Percentiles rank a stretch among this genome's conserved stretches.
Conservation (phyloP, 2,329 filamentous ascomycete genomes). For the Aphanoascus verrucosus region DNA sequence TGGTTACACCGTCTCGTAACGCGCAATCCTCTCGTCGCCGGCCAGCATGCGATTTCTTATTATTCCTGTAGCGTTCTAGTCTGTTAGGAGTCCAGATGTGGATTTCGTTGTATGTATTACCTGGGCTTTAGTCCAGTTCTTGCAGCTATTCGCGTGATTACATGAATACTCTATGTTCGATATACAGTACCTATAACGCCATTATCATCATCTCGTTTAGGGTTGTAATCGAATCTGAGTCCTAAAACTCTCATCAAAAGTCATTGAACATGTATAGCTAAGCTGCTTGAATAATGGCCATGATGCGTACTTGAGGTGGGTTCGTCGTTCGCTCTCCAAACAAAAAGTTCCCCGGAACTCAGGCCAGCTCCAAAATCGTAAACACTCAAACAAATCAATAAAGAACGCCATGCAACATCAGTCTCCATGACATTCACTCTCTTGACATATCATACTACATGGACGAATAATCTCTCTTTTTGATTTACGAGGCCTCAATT, state of each 20-base stretch:
- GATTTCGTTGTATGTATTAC: too few relatives aligned
- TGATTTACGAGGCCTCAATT: background rate
- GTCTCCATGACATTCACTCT: background rate
- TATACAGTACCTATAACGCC: too few relatives aligned
- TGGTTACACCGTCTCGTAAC: too few relatives aligned
- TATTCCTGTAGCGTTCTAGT: too few relatives aligned
- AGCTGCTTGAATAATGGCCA: background rate
- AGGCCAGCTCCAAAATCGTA: background rate
- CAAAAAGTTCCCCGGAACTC: background rate
- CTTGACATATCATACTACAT: background rate
- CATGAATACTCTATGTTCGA: too few relatives aligned
- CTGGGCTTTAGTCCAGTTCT: too few relatives aligned
- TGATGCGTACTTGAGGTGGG: background rate
- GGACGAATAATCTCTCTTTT: background rate
- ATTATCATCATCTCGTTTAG: too few relatives aligned
- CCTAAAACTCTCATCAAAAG: background rate
- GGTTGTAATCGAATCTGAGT: too few relatives aligned
- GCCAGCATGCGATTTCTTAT: too few relatives aligned
- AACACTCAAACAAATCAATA: background rate
- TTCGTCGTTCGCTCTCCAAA: background rate
- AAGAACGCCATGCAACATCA: background rate
- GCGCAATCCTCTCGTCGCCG: too few relatives aligned
- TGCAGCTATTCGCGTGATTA: too few relatives aligned
- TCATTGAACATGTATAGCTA: background rate
- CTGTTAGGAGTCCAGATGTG: too few relatives aligned